phyloP scores from a whole-genome alignment of 2,329 filamentous ascomycete species.

The Akanthomyces dipterigenus region DNA sequence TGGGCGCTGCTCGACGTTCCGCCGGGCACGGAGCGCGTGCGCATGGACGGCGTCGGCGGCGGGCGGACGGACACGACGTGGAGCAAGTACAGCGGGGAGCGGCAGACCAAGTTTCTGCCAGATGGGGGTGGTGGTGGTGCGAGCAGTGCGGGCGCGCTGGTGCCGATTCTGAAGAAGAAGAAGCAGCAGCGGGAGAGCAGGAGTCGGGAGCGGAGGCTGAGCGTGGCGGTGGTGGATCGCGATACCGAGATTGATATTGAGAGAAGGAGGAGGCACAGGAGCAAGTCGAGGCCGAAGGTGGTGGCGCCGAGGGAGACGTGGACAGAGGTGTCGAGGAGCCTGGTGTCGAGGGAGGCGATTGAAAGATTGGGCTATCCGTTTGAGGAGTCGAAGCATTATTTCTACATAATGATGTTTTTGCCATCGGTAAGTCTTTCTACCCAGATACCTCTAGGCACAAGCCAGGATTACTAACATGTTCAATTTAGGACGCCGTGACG shows the following conservation, averaged over 20 bases:
- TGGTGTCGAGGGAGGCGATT: slow-evolving; percentile 82
- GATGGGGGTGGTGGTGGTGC: slow-evolving; percentile 55
- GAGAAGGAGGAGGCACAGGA: slow-evolving; percentile 43
- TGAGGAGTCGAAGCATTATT: slow-evolving; percentile 84
- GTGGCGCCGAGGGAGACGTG: slow-evolving; percentile 64
- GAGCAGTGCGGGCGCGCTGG: neutral
- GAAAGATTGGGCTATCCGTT: slow-evolving; percentile 78
- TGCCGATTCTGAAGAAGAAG: slow-evolving; percentile 17
- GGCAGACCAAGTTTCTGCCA: slow-evolving; percentile 67
- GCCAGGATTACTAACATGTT: neutral
- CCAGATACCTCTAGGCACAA: neutral
- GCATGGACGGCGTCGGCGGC: slow-evolving; percentile 72
- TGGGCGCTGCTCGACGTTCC: slow-evolving; percentile 83
- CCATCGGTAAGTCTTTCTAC: slow-evolving; percentile 60
- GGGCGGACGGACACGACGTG: slow-evolving; percentile 71
- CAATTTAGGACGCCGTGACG: neutral
- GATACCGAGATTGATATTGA: slow-evolving; percentile 47
- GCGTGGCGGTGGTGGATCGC: slow-evolving; percentile 39
- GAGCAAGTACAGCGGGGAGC: slow-evolving; percentile 72
- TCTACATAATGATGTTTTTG: slow-evolving; percentile 89
- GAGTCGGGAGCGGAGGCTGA: slow-evolving; percentile 32
- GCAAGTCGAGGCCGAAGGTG: slow-evolving; percentile 30
- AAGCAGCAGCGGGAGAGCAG: slow-evolving; percentile 28
- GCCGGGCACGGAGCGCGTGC: slow-evolving; percentile 74
- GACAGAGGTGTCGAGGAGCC: slow-evolving; percentile 95